Percentiles rank a stretch among this genome's conserved stretches.
Evolutionary conservation across 352 stramenopile genomes (phyloP).

Genomic region (Plasmopara viticola): DNA sequence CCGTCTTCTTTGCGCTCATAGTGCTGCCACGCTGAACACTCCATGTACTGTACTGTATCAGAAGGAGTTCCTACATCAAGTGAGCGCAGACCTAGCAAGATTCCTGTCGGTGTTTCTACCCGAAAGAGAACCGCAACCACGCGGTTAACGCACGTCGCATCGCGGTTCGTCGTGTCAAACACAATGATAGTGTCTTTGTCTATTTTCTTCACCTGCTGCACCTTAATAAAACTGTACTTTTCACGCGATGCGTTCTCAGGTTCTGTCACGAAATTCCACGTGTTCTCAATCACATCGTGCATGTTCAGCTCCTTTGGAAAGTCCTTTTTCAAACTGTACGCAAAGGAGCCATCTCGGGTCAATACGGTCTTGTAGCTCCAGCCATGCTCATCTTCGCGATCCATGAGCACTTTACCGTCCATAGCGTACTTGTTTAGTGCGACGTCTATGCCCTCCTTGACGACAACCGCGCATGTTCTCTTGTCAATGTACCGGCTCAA

Average conservation of each 20-base stretch:
- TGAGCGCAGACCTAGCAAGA: conserved; percentile 26
- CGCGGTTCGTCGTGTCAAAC: conserved; percentile 31
- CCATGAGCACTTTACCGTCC: conserved; percentile 26
- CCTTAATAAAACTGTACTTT: conserved; percentile 29
- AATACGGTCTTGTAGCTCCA: conserved; percentile 32
- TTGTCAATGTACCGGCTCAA: conserved; percentile 19
- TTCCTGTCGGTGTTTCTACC: conserved; percentile 19
- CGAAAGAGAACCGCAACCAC: conserved; percentile 29
- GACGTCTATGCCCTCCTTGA: conserved; percentile 17
- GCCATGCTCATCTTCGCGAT: conserved; percentile 24
- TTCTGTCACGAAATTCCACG: conserved; percentile 21
- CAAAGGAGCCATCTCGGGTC: conserved; percentile 20
- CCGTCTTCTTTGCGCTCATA: conserved; percentile 23
- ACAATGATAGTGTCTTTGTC: conserved; percentile 25
- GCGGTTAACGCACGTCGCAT: conserved; percentile 25
- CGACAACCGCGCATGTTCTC: conserved; percentile 11
- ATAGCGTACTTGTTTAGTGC: conserved; percentile 18
- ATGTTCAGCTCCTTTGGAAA: conserved; percentile 27
- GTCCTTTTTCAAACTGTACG: conserved; percentile 27
- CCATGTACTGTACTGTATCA: conserved; percentile 17
- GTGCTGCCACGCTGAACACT: conserved; percentile 29
- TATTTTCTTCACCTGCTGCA: conserved; percentile 27
- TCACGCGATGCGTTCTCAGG: conserved; percentile 27
- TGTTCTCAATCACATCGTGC: conserved; percentile 25
- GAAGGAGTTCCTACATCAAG: conserved; percentile 9